Evolutionary conservation across 2,329 filamentous ascomycete genomes (phyloP).

Genomic region (Huntiella bhutanensis): DNA sequence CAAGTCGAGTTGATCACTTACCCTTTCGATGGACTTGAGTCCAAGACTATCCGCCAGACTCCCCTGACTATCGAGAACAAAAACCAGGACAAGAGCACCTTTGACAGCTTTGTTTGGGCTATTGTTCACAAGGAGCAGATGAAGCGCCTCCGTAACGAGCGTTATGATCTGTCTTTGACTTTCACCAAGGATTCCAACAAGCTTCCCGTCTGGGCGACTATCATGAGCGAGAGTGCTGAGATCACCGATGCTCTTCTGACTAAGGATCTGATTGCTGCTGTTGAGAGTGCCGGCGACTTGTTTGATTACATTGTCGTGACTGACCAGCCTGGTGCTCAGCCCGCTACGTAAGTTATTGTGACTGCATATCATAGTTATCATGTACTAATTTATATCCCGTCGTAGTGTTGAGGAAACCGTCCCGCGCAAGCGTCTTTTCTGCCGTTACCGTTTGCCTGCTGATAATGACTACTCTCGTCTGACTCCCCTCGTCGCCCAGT

Average conservation of each 20-base stretch:
- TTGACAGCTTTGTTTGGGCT: slow-evolving; percentile 86
- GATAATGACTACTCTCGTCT: slow-evolving; percentile 44
- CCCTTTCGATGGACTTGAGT: slow-evolving; percentile 83
- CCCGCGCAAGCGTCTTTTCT: slow-evolving; percentile 71
- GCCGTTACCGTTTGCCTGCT: slow-evolving; percentile 53
- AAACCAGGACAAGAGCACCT: slow-evolving; percentile 46
- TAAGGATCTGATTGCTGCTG: slow-evolving; percentile 64
- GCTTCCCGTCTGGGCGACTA: slow-evolving; percentile 71
- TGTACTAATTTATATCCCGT: slow-evolving; percentile 1
- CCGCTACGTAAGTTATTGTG: slow-evolving; percentile 45
- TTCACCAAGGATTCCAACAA: slow-evolving; percentile 83
- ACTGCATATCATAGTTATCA: neutral
- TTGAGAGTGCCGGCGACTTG: slow-evolving; percentile 54
- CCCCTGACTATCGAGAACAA: slow-evolving; percentile 37
- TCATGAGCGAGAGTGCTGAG: slow-evolving; percentile 95
- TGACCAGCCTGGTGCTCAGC: slow-evolving; percentile 78
- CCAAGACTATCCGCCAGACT: slow-evolving; percentile 48
- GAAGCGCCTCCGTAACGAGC: slow-evolving; percentile 74
- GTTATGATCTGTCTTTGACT: slow-evolving; percentile 86
- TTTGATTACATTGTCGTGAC: slow-evolving; percentile 78
- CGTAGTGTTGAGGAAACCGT: slow-evolving; percentile 60
- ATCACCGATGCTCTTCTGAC: slow-evolving; percentile 77
- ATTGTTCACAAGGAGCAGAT: slow-evolving; percentile 90
- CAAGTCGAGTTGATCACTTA: slow-evolving; percentile 60
- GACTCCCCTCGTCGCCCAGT: slow-evolving; percentile 61